phyloP scores from a whole-genome alignment of 1,284 basidiomycete genomes.

The Sporisorium scitamineum region DNA sequence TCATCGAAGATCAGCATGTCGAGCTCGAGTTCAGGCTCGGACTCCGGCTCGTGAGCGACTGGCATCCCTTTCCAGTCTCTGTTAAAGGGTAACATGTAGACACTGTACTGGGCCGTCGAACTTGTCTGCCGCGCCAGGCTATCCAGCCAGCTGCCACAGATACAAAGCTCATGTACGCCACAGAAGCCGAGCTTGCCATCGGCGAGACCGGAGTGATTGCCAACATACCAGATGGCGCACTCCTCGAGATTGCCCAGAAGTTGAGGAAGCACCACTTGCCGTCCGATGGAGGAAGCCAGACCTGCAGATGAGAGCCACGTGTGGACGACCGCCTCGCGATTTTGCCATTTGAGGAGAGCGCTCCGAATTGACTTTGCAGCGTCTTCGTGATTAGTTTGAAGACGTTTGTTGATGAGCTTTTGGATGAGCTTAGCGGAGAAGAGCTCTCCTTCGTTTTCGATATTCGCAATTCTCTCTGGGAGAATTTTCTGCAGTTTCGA shows the following conservation, averaged over 20 bases:
- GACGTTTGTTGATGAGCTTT: conserved; percentile 27
- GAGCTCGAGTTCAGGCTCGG: not conserved
- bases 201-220: not conserved
- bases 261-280: conserved; percentile 2
- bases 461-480: conserved; percentile 1
- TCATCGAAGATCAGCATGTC: conserved; percentile 19
- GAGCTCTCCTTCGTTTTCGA: conserved; percentile 21
- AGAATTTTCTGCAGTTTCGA: conserved; percentile 14
- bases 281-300: not conserved
- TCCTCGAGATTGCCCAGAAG: conserved; percentile 23
- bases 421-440: conserved; percentile 25
- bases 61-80: not conserved
- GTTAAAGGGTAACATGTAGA: conserved; percentile 7
- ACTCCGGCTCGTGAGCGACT: not conserved
- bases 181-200: conserved; percentile 4
- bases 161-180: conserved; percentile 1
- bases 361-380: conserved; percentile 7
- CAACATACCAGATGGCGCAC: conserved; percentile 16
- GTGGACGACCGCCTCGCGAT: conserved; percentile 15
- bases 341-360: not conserved
- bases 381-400: not conserved
- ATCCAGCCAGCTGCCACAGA: conserved; percentile 9
- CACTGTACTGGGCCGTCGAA: not conserved
- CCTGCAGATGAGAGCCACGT: not conserved
- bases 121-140: not conserved